Evolutionary conservation across 176 grass and related monocot species (phyloP).

Genomic region (Elymus sibiricus): DNA sequence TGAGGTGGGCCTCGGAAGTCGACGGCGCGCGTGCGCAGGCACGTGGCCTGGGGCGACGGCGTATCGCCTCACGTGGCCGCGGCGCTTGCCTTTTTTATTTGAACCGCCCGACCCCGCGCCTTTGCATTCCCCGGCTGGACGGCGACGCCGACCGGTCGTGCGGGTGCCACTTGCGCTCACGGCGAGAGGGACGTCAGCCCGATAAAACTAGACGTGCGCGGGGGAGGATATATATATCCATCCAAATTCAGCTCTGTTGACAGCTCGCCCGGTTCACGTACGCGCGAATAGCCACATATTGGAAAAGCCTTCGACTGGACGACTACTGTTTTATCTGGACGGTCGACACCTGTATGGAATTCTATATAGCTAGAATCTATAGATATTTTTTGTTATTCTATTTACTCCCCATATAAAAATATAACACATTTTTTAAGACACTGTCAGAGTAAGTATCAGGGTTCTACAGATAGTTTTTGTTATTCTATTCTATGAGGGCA

Average conservation of each 20-base stretch:
- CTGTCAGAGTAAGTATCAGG: no score
- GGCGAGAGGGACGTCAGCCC: not conserved
- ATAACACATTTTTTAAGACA: no score
- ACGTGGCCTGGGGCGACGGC: not conserved
- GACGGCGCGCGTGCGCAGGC: constrained; percentile 7
- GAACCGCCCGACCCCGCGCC: not conserved
- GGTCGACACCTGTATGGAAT: not conserved
- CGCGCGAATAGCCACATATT: not conserved
- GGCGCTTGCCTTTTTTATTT: not conserved
- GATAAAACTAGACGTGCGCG: not conserved
- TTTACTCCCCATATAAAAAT: no score
- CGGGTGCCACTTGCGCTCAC: not conserved
- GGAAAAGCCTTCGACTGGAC: constrained; percentile 19
- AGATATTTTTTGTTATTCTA: not conserved
- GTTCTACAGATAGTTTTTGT: no score
- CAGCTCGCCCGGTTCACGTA: not conserved
- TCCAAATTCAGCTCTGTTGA: not conserved
- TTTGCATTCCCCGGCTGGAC: not conserved
- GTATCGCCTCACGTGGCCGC: constrained; percentile 9
- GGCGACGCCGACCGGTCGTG: not conserved
- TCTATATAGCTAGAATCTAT: not conserved
- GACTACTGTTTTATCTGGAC: not conserved
- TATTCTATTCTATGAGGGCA: no score
- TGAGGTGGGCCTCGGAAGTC: not conserved
- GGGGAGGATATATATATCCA: not conserved